Percentiles rank a stretch among this genome's conserved stretches.
Conservation (phyloP, 2,329 filamentous ascomycete genomes). For the Delphinella strobiligena region DNA sequence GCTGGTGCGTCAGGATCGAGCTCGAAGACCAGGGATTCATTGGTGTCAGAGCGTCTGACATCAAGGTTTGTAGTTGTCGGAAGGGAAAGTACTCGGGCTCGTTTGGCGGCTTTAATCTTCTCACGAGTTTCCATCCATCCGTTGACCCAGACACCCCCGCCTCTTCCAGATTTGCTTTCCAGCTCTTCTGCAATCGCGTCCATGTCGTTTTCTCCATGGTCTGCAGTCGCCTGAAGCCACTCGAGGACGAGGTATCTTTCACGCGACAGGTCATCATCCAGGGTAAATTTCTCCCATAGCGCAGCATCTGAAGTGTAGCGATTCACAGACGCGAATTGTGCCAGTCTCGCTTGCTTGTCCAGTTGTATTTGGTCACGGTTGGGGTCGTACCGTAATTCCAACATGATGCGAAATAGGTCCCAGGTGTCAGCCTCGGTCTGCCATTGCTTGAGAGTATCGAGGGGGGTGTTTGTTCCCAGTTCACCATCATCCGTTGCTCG, state of each 20-base stretch:
- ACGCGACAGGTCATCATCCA: slow-evolving; percentile 58
- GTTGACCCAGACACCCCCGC: slow-evolving; percentile 64
- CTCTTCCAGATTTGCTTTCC: slow-evolving; percentile 53
- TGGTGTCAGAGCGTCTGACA: slow-evolving; percentile 34
- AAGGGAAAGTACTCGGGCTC: slow-evolving; percentile 45
- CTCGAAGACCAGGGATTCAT: slow-evolving; percentile 64
- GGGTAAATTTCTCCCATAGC: slow-evolving; percentile 62
- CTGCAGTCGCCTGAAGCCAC: slow-evolving; percentile 74
- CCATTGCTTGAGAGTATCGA: slow-evolving; percentile 49
- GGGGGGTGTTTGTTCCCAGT: slow-evolving; percentile 26
- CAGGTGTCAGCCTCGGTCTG: slow-evolving; percentile 82
- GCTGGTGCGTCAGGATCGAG: slow-evolving; percentile 84
- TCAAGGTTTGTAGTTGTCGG: slow-evolving; percentile 41
- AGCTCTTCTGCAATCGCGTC: slow-evolving; percentile 65
- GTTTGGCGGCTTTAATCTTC: slow-evolving; percentile 82
- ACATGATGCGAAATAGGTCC: slow-evolving; percentile 67
- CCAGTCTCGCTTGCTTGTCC: slow-evolving; percentile 22
- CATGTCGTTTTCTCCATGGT: slow-evolving; percentile 55
- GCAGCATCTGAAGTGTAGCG: slow-evolving; percentile 49
- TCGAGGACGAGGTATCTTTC: slow-evolving; percentile 72
- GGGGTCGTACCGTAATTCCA: slow-evolving; percentile 51
- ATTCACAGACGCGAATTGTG: slow-evolving; percentile 20
- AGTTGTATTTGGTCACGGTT: slow-evolving; percentile 20
- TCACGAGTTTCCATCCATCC: slow-evolving; percentile 89
- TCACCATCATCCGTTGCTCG: slow-evolving; percentile 8